phyloP scores from a whole-genome alignment of 345 rosid genomes.

The Kandelia obovata region DNA sequence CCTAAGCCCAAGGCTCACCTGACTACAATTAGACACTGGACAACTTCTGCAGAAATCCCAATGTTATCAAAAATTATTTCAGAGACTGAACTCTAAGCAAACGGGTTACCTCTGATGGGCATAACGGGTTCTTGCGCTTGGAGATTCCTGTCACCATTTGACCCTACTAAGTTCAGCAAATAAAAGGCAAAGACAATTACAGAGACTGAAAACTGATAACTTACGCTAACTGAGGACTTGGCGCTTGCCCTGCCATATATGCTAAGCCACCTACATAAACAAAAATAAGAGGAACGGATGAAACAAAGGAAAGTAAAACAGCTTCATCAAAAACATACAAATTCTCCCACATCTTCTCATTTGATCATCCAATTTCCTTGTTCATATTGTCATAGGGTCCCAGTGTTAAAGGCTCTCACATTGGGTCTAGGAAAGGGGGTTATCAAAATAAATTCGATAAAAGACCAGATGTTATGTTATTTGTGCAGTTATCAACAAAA shows the following conservation, averaged over 20 bases:
- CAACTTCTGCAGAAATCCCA: constrained; percentile 6
- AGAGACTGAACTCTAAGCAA: constrained; percentile 37
- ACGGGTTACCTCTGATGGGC: constrained; percentile 77
- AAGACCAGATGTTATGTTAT: no score
- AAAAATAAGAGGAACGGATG: constrained; percentile 5
- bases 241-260: constrained; percentile 54
- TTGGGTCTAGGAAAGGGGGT: no score
- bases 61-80: not conserved
- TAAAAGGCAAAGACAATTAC: not conserved
- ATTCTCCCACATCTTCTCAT: not conserved
- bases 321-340: not conserved
- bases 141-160: constrained; percentile 42
- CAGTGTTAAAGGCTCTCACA: no score
- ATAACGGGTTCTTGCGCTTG: constrained; percentile 71
- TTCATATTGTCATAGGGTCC: not conserved
- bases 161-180: not conserved
- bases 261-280: constrained; percentile 67
- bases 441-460: no score
- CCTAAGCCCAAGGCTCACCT: no score
- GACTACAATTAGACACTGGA: no score
- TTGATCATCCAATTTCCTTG: not conserved
- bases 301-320: not conserved
- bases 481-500: not conserved
- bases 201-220: constrained; percentile 19
- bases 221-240: constrained; percentile 65